These are phyloP conservation scores for Termitomyces sp. DNA, from an alignment of 768 basidiomycete species.

Conservation along the genomic window DNA sequence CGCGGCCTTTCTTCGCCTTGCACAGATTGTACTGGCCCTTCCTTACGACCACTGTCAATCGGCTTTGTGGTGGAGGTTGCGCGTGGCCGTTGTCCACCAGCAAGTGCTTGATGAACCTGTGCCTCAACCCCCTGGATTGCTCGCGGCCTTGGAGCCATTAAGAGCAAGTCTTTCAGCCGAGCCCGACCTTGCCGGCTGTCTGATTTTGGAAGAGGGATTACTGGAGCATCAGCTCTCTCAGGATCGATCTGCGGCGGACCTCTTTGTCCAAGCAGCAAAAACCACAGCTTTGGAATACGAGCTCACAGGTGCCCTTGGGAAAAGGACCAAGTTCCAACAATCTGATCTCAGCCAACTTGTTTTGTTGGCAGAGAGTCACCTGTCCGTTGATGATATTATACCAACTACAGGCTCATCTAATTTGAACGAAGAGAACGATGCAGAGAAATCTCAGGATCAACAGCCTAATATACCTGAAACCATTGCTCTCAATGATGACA, in stretches of 20 bases:
- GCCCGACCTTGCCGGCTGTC: slow-evolving; percentile 60
- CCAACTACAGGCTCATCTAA: slow-evolving; percentile 6
- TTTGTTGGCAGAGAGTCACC: slow-evolving; percentile 82
- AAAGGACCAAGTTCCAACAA: slow-evolving; percentile 90
- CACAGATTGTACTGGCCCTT: slow-evolving; percentile 60
- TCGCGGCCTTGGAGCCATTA: slow-evolving; percentile 37
- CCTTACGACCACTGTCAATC: slow-evolving; percentile 47
- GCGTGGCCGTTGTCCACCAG: slow-evolving; percentile 66
- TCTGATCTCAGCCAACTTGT: slow-evolving; percentile 85
- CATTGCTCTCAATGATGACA: slow-evolving; percentile 89
- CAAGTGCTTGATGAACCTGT: slow-evolving; percentile 84
- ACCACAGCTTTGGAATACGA: slow-evolving; percentile 82
- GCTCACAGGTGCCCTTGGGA: slow-evolving; percentile 89
- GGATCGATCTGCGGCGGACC: slow-evolving; percentile 72
- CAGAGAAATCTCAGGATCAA: not conserved
- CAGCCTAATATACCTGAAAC: slow-evolving; percentile 62
- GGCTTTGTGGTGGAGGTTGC: slow-evolving; percentile 79
- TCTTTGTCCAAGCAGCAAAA: slow-evolving; percentile 73
- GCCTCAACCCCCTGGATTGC: slow-evolving; percentile 38
- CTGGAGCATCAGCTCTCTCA: slow-evolving; percentile 71
- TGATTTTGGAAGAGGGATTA: slow-evolving; percentile 74
- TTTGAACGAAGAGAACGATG: slow-evolving; percentile 1
- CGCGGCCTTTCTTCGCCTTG: slow-evolving; percentile 68
- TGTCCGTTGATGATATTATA: slow-evolving; percentile 27
- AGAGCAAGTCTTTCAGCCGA: slow-evolving; percentile 35